phyloP scores from a whole-genome alignment of 352 stramenopile genomes.

The Globisporangium paddicum region DNA sequence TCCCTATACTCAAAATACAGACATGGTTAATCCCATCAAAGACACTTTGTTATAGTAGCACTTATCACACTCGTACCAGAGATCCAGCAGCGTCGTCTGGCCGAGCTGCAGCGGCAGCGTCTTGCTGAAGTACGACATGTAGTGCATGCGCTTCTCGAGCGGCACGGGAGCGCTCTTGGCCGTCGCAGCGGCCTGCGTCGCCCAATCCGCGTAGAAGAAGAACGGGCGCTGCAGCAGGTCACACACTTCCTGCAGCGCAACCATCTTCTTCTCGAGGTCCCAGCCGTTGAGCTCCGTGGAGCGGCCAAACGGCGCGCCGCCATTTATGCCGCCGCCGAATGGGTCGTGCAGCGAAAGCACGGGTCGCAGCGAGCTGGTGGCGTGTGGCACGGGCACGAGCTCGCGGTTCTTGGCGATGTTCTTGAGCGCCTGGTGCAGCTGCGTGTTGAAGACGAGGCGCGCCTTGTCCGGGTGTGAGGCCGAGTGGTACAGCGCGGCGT shows the following conservation, averaged over 20 bases:
- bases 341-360: slow-evolving; percentile 27
- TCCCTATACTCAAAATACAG: slow-evolving; percentile 26
- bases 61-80: slow-evolving; percentile 40
- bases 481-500: slow-evolving; percentile 42
- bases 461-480: slow-evolving; percentile 44
- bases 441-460: slow-evolving; percentile 64
- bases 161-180: slow-evolving; percentile 21
- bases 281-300: slow-evolving; percentile 61
- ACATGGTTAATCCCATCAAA: not conserved
- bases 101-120: slow-evolving; percentile 60
- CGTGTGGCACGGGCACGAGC: slow-evolving; percentile 21
- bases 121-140: slow-evolving; percentile 68
- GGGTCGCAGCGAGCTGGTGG: slow-evolving; percentile 25
- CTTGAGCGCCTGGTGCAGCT: slow-evolving; percentile 70
- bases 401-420: slow-evolving; percentile 61
- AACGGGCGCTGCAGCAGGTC: slow-evolving; percentile 56
- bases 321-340: slow-evolving; percentile 14
- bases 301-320: slow-evolving; percentile 12
- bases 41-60: not conserved
- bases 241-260: slow-evolving; percentile 50
- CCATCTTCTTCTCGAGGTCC: slow-evolving; percentile 80
- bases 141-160: slow-evolving; percentile 43
- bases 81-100: slow-evolving; percentile 65
- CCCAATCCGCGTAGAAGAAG: slow-evolving; percentile 79
- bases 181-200: slow-evolving; percentile 16